Evolutionary conservation across 805 yeast species (phyloP), one percentile per base, ranked within the genome.

Genomic region (Candida sonorensis): DNA sequence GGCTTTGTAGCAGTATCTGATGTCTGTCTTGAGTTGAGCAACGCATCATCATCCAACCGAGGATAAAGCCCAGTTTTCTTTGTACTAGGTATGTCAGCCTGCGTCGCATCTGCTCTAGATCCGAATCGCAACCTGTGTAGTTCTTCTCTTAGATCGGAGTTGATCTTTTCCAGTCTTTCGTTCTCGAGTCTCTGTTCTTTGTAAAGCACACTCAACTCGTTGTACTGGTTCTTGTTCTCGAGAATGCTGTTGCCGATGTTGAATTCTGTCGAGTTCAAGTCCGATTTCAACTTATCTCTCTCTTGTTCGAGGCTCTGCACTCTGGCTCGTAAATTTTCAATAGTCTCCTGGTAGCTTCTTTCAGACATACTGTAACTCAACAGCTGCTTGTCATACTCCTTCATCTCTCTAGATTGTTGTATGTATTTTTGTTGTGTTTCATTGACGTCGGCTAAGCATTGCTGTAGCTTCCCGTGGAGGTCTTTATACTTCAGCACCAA

Each of bases 401-500:
- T 19, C 12, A 25, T 9, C 19, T 18, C n/a, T 14, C 16, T 20
- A 11, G 4, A 10, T 4, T 15, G 19, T 1, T 11, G 9, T 7
- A 15, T 14, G 12, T 14, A 10, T 9, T 20, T 16, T n/a, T 7
- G 10, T 11, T 30, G 15, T 3, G 15, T 10, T 19, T 25, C 20
- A 3, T 7, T 19, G 10, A 30, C 6, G 10, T 30, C 18, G 7
- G 9, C n/a, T n/a, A n/a, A n/a, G n/a, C n/a, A n/a, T n/a, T n/a
- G n/a, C n/a, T n/a, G n/a, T n/a, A n/a, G n/a, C n/a, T n/a, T n/a
- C n/a, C n/a, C n/a, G n/a, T n/a, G n/a, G n/a, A n/a, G n/a, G n/a
- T n/a, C n/a, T 14, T 34, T 39, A 27, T 41, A 46, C 18, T 45
- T 45, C n/a, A 22, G 20, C 18, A 45, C 33, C 17, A 51, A 33